Percentiles rank a stretch among this genome's conserved stretches.
phyloP scores from a whole-genome alignment of 148 eudicot genomes.

The Vaccinium macrocarpon region DNA sequence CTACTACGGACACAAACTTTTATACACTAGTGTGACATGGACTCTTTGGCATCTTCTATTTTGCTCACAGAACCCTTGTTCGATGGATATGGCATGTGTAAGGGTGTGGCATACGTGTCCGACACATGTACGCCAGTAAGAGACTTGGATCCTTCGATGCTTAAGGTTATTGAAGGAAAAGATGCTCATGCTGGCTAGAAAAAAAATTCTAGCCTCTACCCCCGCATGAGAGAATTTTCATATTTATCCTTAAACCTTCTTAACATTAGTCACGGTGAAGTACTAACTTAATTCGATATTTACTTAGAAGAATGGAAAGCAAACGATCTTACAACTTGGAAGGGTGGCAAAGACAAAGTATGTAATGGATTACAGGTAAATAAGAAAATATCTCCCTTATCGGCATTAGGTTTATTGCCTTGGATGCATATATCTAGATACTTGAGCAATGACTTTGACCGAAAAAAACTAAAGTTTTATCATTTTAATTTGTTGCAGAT shows the following conservation, averaged over 20 bases:
- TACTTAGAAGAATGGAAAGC: conserved; percentile 60
- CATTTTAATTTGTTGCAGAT: conserved; percentile 41
- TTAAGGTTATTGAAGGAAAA: neutral
- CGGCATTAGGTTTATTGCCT: neutral
- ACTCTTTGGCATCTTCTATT: neutral
- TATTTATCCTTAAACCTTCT: neutral
- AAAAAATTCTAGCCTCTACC: neutral
- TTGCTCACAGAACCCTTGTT: neutral
- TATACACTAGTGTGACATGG: neutral
- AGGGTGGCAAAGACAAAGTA: conserved; percentile 66
- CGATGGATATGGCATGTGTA: neutral
- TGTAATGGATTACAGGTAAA: conserved; percentile 86
- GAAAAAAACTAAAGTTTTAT: neutral
- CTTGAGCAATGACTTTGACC: neutral
- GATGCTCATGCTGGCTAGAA: neutral
- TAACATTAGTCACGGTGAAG: neutral
- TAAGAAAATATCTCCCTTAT: neutral
- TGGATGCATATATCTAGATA: neutral
- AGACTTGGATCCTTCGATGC: neutral
- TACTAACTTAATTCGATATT: conserved; percentile 8
- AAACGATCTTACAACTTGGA: conserved; percentile 78
- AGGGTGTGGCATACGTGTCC: neutral
- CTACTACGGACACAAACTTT: neutral
- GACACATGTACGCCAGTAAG: neutral
- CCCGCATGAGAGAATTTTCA: neutral